phyloP scores from a whole-genome alignment of 306 rosid species.

The Dalbergia cultrata region DNA sequence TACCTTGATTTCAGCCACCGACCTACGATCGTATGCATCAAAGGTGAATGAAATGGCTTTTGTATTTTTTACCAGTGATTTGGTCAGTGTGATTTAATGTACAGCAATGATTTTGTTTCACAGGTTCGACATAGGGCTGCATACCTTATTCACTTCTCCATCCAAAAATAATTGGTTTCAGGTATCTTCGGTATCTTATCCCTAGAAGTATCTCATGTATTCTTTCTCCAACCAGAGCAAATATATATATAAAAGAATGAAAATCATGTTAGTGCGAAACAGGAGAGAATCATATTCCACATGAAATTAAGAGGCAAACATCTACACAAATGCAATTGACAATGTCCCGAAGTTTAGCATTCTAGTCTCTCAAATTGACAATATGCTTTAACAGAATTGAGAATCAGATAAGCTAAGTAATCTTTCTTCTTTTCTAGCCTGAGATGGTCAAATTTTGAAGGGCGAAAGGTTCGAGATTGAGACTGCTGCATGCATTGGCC shows the following conservation, averaged over 20 bases:
- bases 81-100: conserved; percentile 16
- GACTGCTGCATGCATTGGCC: background rate
- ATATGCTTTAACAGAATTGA: background rate
- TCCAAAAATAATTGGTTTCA: conserved; percentile 46
- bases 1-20: conserved; percentile 75
- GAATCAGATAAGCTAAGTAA: conserved; percentile 17
- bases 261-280: too few relatives aligned
- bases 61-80: conserved; percentile 25
- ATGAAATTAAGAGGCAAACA: background rate
- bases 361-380: conserved; percentile 14
- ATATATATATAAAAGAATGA: too few relatives aligned
- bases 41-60: conserved; percentile 63
- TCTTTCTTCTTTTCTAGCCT: conserved; percentile 3
- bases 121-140: conserved; percentile 93
- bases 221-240: background rate
- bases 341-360: background rate
- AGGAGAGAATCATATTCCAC: background rate
- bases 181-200: conserved; percentile 36
- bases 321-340: background rate
- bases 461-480: background rate
- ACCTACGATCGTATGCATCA: conserved; percentile 81
- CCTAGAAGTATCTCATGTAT: conserved; percentile 7
- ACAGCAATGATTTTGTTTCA: conserved; percentile 17
- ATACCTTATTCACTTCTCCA: conserved; percentile 74
- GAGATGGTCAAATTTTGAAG: conserved; percentile 15